These are phyloP conservation scores for Borovskyia barvae DNA, from an alignment of 208 protist genomes.

Conservation along the genomic window DNA sequence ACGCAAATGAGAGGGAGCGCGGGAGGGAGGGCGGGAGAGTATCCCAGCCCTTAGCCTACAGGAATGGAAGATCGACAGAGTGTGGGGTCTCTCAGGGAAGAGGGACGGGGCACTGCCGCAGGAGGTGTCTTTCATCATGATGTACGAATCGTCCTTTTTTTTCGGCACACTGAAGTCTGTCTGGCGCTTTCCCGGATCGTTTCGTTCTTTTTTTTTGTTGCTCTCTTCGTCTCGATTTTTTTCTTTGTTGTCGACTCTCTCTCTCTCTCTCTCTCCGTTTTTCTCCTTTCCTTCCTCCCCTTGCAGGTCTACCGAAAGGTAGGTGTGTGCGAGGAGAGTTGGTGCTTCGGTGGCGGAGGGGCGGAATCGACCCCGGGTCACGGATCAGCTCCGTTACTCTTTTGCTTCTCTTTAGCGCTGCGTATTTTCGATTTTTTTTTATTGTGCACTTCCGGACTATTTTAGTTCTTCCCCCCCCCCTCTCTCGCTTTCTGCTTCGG, in stretches of 20 bases:
- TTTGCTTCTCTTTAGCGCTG: background rate
- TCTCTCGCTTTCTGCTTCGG: too few relatives aligned
- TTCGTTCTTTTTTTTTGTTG: slow-evolving; percentile 8
- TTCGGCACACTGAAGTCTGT: background rate
- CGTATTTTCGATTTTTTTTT: background rate
- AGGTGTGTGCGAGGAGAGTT: background rate
- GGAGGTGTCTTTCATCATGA: background rate
- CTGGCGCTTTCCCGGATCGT: background rate
- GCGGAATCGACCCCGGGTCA: background rate
- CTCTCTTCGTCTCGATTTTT: background rate
- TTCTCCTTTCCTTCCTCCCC: slow-evolving; percentile 5
- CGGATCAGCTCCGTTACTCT: background rate
- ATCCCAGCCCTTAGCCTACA: too few relatives aligned
- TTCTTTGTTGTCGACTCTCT: background rate
- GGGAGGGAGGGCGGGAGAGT: too few relatives aligned
- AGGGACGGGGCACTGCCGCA: too few relatives aligned
- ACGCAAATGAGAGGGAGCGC: too few relatives aligned
- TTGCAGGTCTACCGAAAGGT: background rate
- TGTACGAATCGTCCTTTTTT: background rate
- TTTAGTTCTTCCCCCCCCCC: too few relatives aligned
- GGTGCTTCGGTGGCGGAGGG: background rate
- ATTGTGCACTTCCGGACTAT: background rate
- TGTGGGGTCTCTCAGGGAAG: background rate
- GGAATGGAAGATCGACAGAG: background rate
- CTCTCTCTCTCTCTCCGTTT: slow-evolving; percentile 3